These are phyloP conservation scores for Melampsora americana DNA, from an alignment of 1,284 basidiomycete species.

Conservation along the genomic window DNA sequence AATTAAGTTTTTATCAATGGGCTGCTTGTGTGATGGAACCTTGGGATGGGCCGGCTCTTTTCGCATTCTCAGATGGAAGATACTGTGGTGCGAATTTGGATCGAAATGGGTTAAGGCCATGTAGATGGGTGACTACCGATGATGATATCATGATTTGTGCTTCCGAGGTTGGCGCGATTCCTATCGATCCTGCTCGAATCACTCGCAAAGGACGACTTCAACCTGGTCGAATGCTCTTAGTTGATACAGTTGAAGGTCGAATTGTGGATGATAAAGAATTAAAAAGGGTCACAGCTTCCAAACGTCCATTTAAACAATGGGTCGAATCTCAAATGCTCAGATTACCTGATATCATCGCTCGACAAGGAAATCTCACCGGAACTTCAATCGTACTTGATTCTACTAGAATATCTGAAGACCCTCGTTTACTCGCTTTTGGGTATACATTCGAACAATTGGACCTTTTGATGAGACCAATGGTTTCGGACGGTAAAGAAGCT, in stretches of 20 bases:
- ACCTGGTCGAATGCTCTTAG: constrained; percentile 91
- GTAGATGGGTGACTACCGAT: constrained; percentile 84
- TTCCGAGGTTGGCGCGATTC: constrained; percentile 85
- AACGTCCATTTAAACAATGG: constrained; percentile 90
- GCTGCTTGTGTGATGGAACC: constrained; percentile 83
- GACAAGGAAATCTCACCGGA: constrained; percentile 61
- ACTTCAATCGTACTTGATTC: constrained; percentile 65
- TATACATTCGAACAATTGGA: constrained; percentile 91
- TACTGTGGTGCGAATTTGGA: constrained; percentile 95
- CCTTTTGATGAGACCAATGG: constrained; percentile 88
- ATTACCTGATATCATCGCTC: constrained; percentile 77
- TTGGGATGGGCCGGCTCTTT: constrained; percentile 93
- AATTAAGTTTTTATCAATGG: constrained; percentile 94
- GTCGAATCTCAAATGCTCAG: constrained; percentile 78
- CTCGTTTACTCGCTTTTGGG: constrained; percentile 85
- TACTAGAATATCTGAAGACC: constrained; percentile 73
- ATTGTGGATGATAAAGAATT: constrained; percentile 94
- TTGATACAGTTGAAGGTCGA: constrained; percentile 86
- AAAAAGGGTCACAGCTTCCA: constrained; percentile 75
- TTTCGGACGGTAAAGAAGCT: constrained; percentile 76
- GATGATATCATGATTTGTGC: constrained; percentile 96
- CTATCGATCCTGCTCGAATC: constrained; percentile 82
- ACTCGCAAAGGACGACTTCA: constrained; percentile 90
- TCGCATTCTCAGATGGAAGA: constrained; percentile 91
- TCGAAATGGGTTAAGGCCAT: constrained; percentile 88